These are phyloP conservation scores for Toxicodendron radicans DNA, from an alignment of 345 rosid genomes.

Conservation along the genomic window DNA sequence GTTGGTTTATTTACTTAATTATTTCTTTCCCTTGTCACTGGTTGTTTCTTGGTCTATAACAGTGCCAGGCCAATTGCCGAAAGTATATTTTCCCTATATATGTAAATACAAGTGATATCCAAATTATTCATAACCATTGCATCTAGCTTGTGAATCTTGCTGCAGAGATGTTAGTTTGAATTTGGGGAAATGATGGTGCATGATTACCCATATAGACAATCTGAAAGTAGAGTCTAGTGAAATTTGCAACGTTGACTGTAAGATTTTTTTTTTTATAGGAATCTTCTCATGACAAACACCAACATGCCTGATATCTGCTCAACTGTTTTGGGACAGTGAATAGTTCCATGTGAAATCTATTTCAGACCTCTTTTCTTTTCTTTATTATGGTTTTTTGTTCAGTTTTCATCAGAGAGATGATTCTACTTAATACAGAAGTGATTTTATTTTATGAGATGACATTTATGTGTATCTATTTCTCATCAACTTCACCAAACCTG, in stretches of 20 bases:
- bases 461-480: neutral
- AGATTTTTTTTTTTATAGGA: neutral
- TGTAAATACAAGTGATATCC: neutral
- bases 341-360: neutral
- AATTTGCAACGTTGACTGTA: too few relatives aligned
- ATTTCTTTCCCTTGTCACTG: neutral
- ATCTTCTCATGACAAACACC: neutral
- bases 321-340: neutral
- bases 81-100: neutral
- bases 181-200: constrained; percentile 1
- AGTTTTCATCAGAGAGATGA: neutral
- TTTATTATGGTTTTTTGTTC: neutral
- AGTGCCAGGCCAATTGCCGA: neutral
- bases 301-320: neutral
- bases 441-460: neutral
- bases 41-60: constrained; percentile 1
- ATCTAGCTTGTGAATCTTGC: neutral
- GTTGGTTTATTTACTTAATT: neutral
- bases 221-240: neutral
- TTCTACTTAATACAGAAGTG: neutral
- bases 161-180: neutral
- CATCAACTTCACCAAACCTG: neutral
- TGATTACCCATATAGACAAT: neutral
- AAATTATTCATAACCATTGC: neutral
- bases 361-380: neutral